These are phyloP conservation scores for Termitomyces sp. DNA, from an alignment of 768 basidiomycete species.

Conservation along the genomic window DNA sequence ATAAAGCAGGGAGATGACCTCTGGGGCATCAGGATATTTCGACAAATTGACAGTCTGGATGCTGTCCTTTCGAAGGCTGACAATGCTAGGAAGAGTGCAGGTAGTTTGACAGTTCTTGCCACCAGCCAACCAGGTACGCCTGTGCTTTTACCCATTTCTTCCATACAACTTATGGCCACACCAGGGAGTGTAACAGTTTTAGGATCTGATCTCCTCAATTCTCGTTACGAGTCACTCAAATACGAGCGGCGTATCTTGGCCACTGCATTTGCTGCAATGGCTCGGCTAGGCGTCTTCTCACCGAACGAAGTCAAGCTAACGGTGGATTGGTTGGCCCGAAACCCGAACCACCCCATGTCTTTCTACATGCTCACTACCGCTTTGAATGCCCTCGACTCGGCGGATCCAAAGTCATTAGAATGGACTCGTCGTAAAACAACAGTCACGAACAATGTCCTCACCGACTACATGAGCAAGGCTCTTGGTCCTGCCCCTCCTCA, in stretches of 20 bases:
- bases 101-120: constrained; percentile 54
- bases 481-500: constrained; percentile 38
- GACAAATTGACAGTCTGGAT: constrained; percentile 61
- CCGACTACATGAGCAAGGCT: constrained; percentile 59
- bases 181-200: constrained; percentile 44
- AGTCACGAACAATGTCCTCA: constrained; percentile 41
- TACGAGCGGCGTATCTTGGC: constrained; percentile 72
- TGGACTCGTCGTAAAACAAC: constrained; percentile 46
- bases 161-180: constrained; percentile 1
- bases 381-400: constrained; percentile 64
- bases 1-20: constrained; percentile 21
- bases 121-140: constrained; percentile 50
- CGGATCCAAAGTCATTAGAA: constrained; percentile 47
- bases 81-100: constrained; percentile 58
- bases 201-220: constrained; percentile 63
- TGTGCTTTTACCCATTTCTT: neutral
- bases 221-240: constrained; percentile 69
- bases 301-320: constrained; percentile 58
- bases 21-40: constrained; percentile 43
- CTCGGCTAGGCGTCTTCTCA: constrained; percentile 59
- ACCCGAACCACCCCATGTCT: constrained; percentile 65
- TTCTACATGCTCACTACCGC: constrained; percentile 66
- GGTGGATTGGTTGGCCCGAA: constrained; percentile 67
- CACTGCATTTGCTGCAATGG: constrained; percentile 58
- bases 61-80: constrained; percentile 51